Evolutionary conservation across 2,329 filamentous ascomycete species (phyloP).

Genomic region (Alternaria arbusti): DNA sequence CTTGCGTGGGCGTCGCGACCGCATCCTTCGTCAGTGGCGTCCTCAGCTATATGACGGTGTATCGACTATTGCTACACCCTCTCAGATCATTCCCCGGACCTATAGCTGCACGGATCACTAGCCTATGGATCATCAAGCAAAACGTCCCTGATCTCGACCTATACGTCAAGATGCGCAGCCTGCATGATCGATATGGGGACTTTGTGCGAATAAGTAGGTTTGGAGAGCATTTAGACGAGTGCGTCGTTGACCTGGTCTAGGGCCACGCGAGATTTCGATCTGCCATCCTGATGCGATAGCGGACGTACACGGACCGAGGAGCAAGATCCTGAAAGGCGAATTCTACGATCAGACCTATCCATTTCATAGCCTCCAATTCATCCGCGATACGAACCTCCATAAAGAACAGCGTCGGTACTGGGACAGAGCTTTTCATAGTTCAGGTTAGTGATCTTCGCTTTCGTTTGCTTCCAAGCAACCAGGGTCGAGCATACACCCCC

Average conservation of each 20-base stretch:
- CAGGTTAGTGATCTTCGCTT: slow-evolving; percentile 10
- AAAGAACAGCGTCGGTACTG: slow-evolving; percentile 30
- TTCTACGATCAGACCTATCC: slow-evolving; percentile 32
- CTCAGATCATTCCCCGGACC: background rate
- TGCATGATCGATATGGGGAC: slow-evolving; percentile 24
- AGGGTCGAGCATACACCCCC: background rate
- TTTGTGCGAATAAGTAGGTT: slow-evolving; percentile 28
- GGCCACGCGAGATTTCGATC: slow-evolving; percentile 32
- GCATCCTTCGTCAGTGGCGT: background rate
- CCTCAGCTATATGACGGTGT: slow-evolving; percentile 8
- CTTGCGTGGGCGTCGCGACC: background rate
- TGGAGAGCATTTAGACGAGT: background rate
- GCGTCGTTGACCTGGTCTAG: background rate
- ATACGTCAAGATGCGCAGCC: slow-evolving; percentile 14
- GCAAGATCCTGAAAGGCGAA: slow-evolving; percentile 27
- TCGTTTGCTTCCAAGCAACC: background rate
- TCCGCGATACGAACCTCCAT: slow-evolving; percentile 28
- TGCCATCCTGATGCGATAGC: slow-evolving; percentile 25
- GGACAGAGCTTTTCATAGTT: slow-evolving; percentile 35
- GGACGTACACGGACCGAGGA: slow-evolving; percentile 25
- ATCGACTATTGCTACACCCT: slow-evolving; percentile 10
- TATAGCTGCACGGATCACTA: background rate
- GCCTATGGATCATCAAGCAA: background rate
- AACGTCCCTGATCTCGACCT: slow-evolving; percentile 11
- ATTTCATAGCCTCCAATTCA: slow-evolving; percentile 28